Evolutionary conservation across 192 early-diverging fungal genomes (phyloP), one percentile per base, ranked within the genome.

Genomic region (Kickxella alabastrina): DNA sequence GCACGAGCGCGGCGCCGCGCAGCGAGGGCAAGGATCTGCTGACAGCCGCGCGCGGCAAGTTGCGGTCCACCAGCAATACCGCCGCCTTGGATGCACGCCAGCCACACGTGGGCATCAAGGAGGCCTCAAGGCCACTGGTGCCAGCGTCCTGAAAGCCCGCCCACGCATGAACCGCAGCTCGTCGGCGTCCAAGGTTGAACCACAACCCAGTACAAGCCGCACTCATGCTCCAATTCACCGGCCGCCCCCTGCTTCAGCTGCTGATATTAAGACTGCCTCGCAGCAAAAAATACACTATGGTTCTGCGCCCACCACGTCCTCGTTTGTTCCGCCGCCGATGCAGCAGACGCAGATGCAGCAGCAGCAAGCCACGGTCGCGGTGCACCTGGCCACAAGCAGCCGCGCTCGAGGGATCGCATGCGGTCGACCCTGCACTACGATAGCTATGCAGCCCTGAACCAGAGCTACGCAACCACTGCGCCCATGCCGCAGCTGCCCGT

Each of bases 391-490:
- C 54, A 74, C 42, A 74, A 74, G 56, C 71, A 66, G 44, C 71
- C 71, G 19, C 54, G 71, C 27, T 74, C 71, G 22, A 39, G 71
- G 39, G 71, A 74, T 42, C 71, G 71, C 7, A 66, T 74, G 71
- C 71, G 71, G 29, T 74, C 71, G 18, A 74, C 71, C 2, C 58
- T 74, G 46, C 64, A 74, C 42, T 55, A 74, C 35, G 64, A 67
- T 48, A 51, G 18, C 47, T 52, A 67, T 35, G 22, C 71, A n/a
- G 36, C 56, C 19, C n/a, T 52, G 32, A 46, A 34, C 8, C 7
- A 43, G 17, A 40, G 54, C 42, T 27, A 23, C 19, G 43, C 36
- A 19, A 19, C 27, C 52, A n/a, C 39, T 27, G 51, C 47, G 6
- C 60, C 60, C 10, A 17, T 34, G 28, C 67, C 67, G 28, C 67